These are phyloP conservation scores for Huntiella moniliformis DNA, from an alignment of 2,329 filamentous ascomycete species.

Conservation along the genomic window DNA sequence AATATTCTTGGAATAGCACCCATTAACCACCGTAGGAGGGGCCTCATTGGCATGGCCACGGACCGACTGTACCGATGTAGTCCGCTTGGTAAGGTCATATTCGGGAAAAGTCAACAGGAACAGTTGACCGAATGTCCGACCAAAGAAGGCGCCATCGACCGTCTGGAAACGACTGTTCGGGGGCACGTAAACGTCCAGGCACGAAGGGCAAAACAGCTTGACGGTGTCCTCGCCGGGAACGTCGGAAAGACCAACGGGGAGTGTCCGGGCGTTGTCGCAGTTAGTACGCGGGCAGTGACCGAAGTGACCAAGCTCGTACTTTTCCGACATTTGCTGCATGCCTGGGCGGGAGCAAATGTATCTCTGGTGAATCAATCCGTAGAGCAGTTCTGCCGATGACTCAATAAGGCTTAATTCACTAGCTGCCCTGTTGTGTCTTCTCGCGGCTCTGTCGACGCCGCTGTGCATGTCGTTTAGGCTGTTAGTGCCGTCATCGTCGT, in stretches of 20 bases:
- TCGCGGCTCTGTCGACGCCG: constrained; percentile 30
- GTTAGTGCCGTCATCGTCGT: constrained; percentile 43
- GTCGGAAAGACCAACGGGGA: constrained; percentile 86
- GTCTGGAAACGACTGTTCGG: constrained; percentile 95
- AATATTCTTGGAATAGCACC: constrained; percentile 70
- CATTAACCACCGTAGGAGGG: constrained; percentile 51
- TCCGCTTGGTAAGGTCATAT: constrained; percentile 68
- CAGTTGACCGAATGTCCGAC: constrained; percentile 86
- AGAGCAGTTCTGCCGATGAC: constrained; percentile 92
- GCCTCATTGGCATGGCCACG: constrained; percentile 12
- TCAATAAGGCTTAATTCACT: constrained; percentile 92
- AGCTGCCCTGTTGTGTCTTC: constrained; percentile 65
- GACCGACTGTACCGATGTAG: constrained; percentile 23
- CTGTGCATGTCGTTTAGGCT: constrained; percentile 19
- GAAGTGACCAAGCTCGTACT: constrained; percentile 94
- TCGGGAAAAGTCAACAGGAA: constrained; percentile 99
- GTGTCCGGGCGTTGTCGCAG: constrained; percentile 74
- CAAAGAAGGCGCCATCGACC: constrained; percentile 95
- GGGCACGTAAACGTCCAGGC: constrained; percentile 90
- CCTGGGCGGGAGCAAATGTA: constrained; percentile 94
- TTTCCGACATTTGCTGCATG: constrained; percentile 98
- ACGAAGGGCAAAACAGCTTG: constrained; percentile 94
- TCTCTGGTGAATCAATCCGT: constrained; percentile 93
- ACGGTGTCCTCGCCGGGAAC: constrained; percentile 93
- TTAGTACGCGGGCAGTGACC: constrained; percentile 87